A percentile compares a stretch with the other conserved stretches of the same genome.
Conservation (phyloP, 441 rosid species). For the Cnidoscolus chayamansa region DNA sequence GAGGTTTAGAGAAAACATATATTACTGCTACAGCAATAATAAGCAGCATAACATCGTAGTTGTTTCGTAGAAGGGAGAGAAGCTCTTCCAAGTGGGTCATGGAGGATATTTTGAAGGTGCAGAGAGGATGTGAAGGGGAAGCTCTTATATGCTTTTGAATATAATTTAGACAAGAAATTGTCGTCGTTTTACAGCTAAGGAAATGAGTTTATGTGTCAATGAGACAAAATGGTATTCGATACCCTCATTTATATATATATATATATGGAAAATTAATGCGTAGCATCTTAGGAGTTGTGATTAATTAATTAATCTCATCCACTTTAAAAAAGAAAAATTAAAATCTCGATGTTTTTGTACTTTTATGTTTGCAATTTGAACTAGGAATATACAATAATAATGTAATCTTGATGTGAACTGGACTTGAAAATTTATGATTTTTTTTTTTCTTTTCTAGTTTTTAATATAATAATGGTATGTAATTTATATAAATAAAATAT, state of each 20-base stretch:
- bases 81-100: constrained; percentile 4
- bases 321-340: neutral
- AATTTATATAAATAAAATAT: too few species aligned
- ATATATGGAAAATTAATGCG: too few species aligned
- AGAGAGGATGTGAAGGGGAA: neutral
- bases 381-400: too few species aligned
- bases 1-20: neutral
- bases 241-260: neutral
- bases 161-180: neutral
- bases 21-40: neutral
- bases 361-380: too few species aligned
- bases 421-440: too few species aligned
- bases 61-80: neutral
- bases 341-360: too few species aligned
- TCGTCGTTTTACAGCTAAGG: neutral
- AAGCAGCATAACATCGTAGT: neutral
- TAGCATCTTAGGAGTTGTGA: too few species aligned
- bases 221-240: neutral
- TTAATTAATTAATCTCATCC: too few species aligned
- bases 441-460: too few species aligned
- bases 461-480: too few species aligned
- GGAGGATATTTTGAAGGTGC: neutral
- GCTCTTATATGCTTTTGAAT: neutral
- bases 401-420: too few species aligned
- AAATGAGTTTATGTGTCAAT: too few species aligned